phyloP scores from a whole-genome alignment of 2,329 filamentous ascomycete genomes.

The Hypoxylon sp. region DNA sequence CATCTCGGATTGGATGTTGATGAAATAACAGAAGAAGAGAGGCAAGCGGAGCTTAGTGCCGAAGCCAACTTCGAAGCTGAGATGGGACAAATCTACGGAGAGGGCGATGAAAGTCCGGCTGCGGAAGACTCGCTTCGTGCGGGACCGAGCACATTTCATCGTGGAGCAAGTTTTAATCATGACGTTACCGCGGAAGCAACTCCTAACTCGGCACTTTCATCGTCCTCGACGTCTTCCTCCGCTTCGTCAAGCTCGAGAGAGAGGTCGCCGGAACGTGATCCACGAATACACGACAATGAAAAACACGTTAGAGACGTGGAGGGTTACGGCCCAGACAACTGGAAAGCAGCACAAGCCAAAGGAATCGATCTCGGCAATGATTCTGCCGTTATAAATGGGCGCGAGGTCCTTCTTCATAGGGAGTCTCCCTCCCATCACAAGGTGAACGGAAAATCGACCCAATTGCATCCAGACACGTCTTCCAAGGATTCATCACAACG shows the following conservation, averaged over 20 bases:
- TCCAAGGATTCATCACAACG: constrained; percentile 54
- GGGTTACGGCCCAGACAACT: constrained; percentile 81
- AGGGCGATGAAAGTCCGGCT: constrained; percentile 55
- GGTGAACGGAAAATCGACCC: constrained; percentile 23
- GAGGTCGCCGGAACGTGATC: constrained; percentile 57
- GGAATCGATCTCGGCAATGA: constrained; percentile 76
- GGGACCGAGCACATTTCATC: constrained; percentile 35
- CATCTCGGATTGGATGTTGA: constrained; percentile 97
- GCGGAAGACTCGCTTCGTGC: constrained; percentile 44
- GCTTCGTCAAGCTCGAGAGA: constrained; percentile 53
- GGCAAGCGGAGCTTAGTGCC: constrained; percentile 74
- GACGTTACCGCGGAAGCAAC: constrained; percentile 44
- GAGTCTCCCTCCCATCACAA: constrained; percentile 16
- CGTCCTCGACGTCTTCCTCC: constrained; percentile 41
- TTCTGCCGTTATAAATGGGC: constrained; percentile 74
- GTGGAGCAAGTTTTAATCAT: constrained; percentile 50
- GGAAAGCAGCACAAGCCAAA: constrained; percentile 73
- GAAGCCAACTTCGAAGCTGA: constrained; percentile 67
- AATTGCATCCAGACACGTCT: constrained; percentile 32
- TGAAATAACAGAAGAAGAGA: constrained; percentile 84
- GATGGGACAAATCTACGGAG: constrained; percentile 73
- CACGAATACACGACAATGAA: constrained; percentile 70
- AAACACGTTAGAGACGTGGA: constrained; percentile 81
- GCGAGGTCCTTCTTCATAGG: constrained; percentile 76
- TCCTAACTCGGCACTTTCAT: constrained; percentile 33